Evolutionary conservation across 1,284 basidiomycete genomes (phyloP), one percentile per base, ranked within the genome.

Genomic region (Sanghuangporus baumii): DNA sequence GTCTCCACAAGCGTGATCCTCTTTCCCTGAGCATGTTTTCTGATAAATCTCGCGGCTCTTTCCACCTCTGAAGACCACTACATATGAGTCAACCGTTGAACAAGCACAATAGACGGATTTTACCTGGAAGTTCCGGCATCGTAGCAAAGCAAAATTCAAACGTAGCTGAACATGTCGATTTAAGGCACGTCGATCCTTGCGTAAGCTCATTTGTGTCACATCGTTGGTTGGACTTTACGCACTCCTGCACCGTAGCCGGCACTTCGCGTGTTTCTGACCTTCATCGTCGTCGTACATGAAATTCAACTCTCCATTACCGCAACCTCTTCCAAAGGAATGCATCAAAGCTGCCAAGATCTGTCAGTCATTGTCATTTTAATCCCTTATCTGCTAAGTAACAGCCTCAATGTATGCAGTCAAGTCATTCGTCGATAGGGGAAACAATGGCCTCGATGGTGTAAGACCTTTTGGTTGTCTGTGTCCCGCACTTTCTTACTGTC

Each of bases 321-420:
- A 91, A 70, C 73, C 86, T 1, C 74, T 91, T 41, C 81, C 82
- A 14, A 91, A 87, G 67, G 89, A 91, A 76, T 91, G 89, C 69
- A 72, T 74, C 55, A 91, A 91, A 71, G 89, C 89, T 55, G 82
- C 87, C 6, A 88, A 83, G 68, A 91, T 89, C 64, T 88, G 89
- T 88, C 64, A 60, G 85, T 76, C 43, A 55, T 57, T 43, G 41
- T 43, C 61, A 46, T 20, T 9, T 51, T 51, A 23, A 23, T 9
- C 48, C 12, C 26, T 64, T 20, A 38, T 46, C 62, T 57, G 55
- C 61, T 50, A 26, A 61, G 31, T 62, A 55, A 69, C 60, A 66
- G 57, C 50, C 55, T 14, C 14, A 16, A 26, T 41, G 43, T 47
- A 65, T 56, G 4, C 71, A 91, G 88, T 91, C 73, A 79, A 83